A percentile compares a stretch with the other conserved stretches of the same genome.
Conservation (phyloP, 73 alveolate species). For the Blepharisma japonicum region DNA sequence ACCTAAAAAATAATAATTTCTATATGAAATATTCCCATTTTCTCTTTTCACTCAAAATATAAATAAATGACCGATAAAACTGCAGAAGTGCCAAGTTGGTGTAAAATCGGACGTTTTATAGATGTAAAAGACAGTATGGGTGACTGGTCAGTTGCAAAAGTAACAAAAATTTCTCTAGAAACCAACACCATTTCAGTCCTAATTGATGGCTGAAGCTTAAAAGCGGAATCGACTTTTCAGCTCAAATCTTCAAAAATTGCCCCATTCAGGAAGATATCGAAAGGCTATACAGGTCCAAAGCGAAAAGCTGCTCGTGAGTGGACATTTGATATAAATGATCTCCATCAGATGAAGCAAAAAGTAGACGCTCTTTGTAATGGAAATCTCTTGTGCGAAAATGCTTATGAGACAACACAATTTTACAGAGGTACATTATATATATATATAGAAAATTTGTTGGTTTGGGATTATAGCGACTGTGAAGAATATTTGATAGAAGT, state of each 20-base stretch:
- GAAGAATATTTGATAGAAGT: background rate
- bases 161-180: background rate
- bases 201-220: background rate
- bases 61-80: background rate
- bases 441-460: background rate
- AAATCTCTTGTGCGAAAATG: background rate
- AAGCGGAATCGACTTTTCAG: background rate
- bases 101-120: constrained; percentile 7
- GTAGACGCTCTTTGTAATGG: background rate
- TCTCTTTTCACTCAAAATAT: no score
- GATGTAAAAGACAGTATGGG: constrained; percentile 16
- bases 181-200: background rate
- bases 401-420: constrained; percentile 12
- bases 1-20: no score
- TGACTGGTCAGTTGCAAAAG: constrained; percentile 20
- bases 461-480: background rate
- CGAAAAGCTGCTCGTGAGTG: background rate
- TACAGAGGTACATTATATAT: constrained; percentile 11
- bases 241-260: constrained; percentile 26
- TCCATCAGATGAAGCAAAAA: background rate
- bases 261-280: background rate
- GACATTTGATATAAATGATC: background rate
- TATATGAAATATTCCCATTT: no score
- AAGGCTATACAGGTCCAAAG: background rate
- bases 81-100: constrained; percentile 8